Percentiles rank a stretch among this genome's conserved stretches.
These are phyloP conservation scores for Parachaetomium inaequale DNA, from an alignment of 495 filamentous ascomycete genomes.

Conservation along the genomic window DNA sequence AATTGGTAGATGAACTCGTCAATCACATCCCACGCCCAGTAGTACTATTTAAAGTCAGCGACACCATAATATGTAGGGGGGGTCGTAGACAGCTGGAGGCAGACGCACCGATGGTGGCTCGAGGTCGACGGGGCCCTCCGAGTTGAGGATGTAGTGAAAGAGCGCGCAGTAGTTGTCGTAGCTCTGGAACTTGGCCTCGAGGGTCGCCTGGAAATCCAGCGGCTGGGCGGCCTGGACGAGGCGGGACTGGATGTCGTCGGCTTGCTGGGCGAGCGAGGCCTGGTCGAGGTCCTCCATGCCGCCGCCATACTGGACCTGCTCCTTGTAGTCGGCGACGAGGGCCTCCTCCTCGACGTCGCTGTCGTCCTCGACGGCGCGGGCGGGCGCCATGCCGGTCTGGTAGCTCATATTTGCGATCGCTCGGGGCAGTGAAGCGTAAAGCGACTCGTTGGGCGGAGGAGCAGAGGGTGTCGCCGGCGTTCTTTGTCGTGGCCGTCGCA, in stretches of 20 bases:
- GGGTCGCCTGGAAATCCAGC: slow-evolving; percentile 86
- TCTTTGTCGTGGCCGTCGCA: slow-evolving; percentile 26
- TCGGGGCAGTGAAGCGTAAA: slow-evolving; percentile 7
- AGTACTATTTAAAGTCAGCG: slow-evolving; percentile 62
- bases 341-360: slow-evolving; percentile 94
- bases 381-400: slow-evolving; percentile 49
- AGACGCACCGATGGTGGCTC: slow-evolving; percentile 86
- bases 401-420: slow-evolving; percentile 44
- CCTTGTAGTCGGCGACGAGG: slow-evolving; percentile 87
- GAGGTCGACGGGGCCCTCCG: slow-evolving; percentile 92
- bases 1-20: slow-evolving; percentile 99
- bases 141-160: slow-evolving; percentile 98
- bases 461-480: slow-evolving; percentile 18
- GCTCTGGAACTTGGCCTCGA: slow-evolving; percentile 94
- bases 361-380: slow-evolving; percentile 64
- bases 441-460: slow-evolving; percentile 14
- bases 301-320: slow-evolving; percentile 89
- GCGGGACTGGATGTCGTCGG: slow-evolving; percentile 86
- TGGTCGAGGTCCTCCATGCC: slow-evolving; percentile 74
- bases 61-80: background rate
- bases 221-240: slow-evolving; percentile 87
- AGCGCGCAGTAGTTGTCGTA: slow-evolving; percentile 99
- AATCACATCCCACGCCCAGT: slow-evolving; percentile 99
- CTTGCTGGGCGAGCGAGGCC: slow-evolving; percentile 50
- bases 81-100: background rate